Base-by-base conservation (phyloP, 2,329 filamentous ascomycete genomes). In the Claviceps maximensis region DNA sequence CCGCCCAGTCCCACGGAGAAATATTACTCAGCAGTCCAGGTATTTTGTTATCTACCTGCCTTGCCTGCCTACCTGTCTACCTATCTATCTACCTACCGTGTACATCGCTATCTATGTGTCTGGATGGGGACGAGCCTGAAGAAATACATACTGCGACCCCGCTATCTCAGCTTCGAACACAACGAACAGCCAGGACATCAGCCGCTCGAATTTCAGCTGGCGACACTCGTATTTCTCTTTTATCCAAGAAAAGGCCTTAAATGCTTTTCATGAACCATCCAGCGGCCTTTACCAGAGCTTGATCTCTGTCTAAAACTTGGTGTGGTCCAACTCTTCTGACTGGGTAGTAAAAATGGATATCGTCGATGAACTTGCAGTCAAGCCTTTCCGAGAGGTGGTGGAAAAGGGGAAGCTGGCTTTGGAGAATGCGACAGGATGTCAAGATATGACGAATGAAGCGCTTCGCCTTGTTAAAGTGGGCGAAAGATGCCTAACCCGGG, bases 341-440 rank as follows among this genome's bases (percentile, higher is more conserved):
- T 25, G 5, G 21, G 21, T 4, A 29, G 29, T 2, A 12, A 54
- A 36, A 25, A 74, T 74, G 71, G 69, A 72, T 54, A 63, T 69
- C 49, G 64, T 72, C 25, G 58, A 59, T 46, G 66, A 69, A 46
- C 71, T 79, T 47, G 72, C 78, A 40, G 63, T 78, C 29, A 67
- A 68, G 38, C 75, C 76, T 29, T 80, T 79, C 58, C 69, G 65
- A 51, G 75, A 79, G 46, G 72, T 79, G 52, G 71, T 77, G 50
- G 71, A 75, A 45, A 78, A 77, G 65, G 76, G 71, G 33, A 72
- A 66, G 36, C 55, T 59, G 12, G 76, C 77, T 0, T 59, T 73
- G 48, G 66, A 69, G 27, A 78, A 78, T 67, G 74, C 74, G 10
- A 71, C 65, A 41, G 66, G 69, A 52, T 61, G 68, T 25, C 64